Evolutionary conservation across 441 rosid species (phyloP), one percentile per base, ranked within the genome.

Genomic region (Corymbia calophylla): DNA sequence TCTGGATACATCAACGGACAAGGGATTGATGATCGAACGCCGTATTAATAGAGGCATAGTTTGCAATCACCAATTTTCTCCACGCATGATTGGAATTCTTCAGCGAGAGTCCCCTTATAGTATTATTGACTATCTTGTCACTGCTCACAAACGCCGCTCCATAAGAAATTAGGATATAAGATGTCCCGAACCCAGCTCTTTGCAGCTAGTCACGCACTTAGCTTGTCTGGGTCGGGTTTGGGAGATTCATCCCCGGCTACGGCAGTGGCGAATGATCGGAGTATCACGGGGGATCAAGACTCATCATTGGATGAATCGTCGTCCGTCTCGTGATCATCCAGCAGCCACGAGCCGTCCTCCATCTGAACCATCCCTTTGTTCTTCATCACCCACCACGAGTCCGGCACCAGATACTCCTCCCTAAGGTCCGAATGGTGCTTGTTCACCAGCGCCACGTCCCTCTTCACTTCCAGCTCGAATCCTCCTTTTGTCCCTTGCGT

Each of bases 401-500:
- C 90, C 31, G 96, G 96, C 66, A 94, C 94, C 88, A 93, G 56
- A 88, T 93, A 91, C 53, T 95, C 89, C 7, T 93, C 92, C 89
- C 88, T 91, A 58, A 94, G 88, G 82, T 68, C 90, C 54, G 87
- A 89, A 7, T 90, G 47, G 2, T 66, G 56, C 68, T 94, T 94
- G 87, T 94, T 95, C 77, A 94, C 93, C 90, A 95, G 89, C 3
- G 94, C 86, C 60, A 93, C 70, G 90, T 93, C 95, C 85, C 95
- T 88, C 31, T 93, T 91, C 56, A 93, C 90, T 87, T 88, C 94
- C 89, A 94, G 89, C 70, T 91, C 87, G 80, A 95, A 95, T 32
- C 87, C 91, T 32, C 91, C 93, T 3, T 49, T 51, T 25, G 3
- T 51, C 27, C 94, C 97, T 66, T 94, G 94, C 80, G 93, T 92